Percentiles rank a stretch among this genome's conserved stretches.
phyloP scores from a whole-genome alignment of 177 flowering plant genomes.

The Vitis hybrid region DNA sequence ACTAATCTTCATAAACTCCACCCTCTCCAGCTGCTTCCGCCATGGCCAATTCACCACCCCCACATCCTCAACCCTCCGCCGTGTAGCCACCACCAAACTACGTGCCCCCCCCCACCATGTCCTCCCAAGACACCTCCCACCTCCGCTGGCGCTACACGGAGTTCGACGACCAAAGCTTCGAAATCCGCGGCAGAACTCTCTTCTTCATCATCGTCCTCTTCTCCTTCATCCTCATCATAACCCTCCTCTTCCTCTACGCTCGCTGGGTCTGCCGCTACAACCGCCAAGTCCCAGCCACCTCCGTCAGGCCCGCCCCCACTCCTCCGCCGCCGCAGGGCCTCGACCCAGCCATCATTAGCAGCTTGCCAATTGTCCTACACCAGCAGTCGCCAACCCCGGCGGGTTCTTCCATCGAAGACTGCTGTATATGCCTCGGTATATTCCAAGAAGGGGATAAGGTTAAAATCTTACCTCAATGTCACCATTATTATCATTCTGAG shows the following conservation, averaged over 20 bases:
- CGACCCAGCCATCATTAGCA: constrained; percentile 33
- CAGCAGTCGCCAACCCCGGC: not conserved
- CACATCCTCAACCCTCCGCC: constrained; percentile 2
- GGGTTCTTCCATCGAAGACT: constrained; percentile 28
- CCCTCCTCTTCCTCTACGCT: constrained; percentile 61
- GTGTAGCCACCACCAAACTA: not conserved
- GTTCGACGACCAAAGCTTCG: constrained; percentile 51
- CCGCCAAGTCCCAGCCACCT: not conserved
- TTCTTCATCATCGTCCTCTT: constrained; percentile 46
- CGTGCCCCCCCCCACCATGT: constrained; percentile 12
- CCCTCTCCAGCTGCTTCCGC: no score
- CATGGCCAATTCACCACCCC: constrained; percentile 7
- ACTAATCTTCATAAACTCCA: no score
- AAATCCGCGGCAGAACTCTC: constrained; percentile 55
- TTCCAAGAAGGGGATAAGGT: constrained; percentile 71
- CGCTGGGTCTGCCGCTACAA: constrained; percentile 59
- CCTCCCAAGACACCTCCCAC: constrained; percentile 24
- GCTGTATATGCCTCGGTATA: constrained; percentile 64
- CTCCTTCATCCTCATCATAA: constrained; percentile 40
- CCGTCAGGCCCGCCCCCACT: constrained; percentile 6
- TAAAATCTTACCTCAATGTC: constrained; percentile 65
- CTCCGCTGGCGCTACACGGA: constrained; percentile 65
- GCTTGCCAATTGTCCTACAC: constrained; percentile 49
- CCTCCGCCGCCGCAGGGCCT: constrained; percentile 40
- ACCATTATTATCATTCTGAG: constrained; percentile 62